A percentile compares a stretch with the other conserved stretches of the same genome.
Conservation (phyloP, 192 early-diverging fungal genomes). For the Backusella morwellensis region DNA sequence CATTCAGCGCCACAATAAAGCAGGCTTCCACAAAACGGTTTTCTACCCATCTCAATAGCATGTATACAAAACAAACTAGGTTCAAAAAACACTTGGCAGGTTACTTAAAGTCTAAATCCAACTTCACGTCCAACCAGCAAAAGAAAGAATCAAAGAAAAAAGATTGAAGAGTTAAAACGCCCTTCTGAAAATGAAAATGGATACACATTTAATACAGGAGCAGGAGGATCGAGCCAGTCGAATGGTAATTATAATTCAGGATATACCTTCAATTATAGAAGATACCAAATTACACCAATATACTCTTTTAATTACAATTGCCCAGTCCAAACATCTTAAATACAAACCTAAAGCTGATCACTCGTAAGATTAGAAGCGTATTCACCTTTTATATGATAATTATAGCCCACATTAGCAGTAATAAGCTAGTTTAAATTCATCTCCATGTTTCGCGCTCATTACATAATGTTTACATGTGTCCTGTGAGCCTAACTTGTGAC, state of each 20-base stretch:
- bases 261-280: neutral
- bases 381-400: neutral
- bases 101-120: too few species aligned
- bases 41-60: too few species aligned
- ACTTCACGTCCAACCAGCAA: too few species aligned
- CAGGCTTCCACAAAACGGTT: too few species aligned
- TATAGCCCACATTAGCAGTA: neutral
- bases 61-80: too few species aligned
- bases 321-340: neutral
- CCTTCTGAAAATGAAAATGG: too few species aligned
- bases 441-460: neutral
- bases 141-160: too few species aligned
- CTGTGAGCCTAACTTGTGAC: neutral
- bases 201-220: neutral
- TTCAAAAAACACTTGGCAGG: too few species aligned
- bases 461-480: neutral
- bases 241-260: neutral
- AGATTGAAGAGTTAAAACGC: too few species aligned
- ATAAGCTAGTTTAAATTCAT: neutral
- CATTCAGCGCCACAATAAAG: too few species aligned
- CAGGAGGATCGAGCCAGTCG: neutral
- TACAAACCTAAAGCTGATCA: too few species aligned
- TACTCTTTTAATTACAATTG: neutral
- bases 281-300: neutral
- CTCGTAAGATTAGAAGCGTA: neutral